Conservation (phyloP, 345 rosid species). For the Eucalyptus decipiens region DNA sequence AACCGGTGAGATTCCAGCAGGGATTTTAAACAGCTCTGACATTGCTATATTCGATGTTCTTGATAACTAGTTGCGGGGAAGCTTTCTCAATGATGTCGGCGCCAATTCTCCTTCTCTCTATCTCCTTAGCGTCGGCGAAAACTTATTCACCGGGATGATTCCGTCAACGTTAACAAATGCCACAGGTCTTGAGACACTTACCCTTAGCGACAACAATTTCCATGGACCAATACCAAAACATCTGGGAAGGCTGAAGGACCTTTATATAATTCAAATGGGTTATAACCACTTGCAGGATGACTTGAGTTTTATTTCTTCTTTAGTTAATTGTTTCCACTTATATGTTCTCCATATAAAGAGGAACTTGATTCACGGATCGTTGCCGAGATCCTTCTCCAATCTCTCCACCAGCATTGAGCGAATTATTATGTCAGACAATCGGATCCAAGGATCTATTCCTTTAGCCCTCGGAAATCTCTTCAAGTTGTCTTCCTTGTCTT, state of each 20-base stretch:
- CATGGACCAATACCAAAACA: neutral
- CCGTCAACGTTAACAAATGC: neutral
- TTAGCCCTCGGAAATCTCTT: too few species aligned
- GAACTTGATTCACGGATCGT: too few species aligned
- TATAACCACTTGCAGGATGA: neutral
- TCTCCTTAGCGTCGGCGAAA: accelerated
- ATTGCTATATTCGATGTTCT: accelerated
- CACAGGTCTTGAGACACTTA: accelerated
- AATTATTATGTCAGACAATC: accelerated
- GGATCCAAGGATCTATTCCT: too few species aligned
- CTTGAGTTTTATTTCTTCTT: neutral
- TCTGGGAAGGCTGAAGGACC: neutral
- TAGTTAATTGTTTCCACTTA: neutral
- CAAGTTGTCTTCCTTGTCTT: too few species aligned
- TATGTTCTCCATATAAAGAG: too few species aligned
- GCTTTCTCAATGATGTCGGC: neutral
- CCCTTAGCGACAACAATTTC: accelerated
- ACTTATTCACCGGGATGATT: neutral
- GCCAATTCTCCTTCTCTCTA: accelerated
- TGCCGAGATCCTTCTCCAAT: too few species aligned
- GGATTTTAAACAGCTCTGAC: neutral
- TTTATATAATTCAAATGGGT: accelerated
- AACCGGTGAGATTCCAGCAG: accelerated
- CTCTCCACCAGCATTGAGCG: neutral
- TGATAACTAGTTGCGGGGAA: accelerated